Conservation (phyloP, 352 stramenopile species). For the Aphanomyces invadans region DNA sequence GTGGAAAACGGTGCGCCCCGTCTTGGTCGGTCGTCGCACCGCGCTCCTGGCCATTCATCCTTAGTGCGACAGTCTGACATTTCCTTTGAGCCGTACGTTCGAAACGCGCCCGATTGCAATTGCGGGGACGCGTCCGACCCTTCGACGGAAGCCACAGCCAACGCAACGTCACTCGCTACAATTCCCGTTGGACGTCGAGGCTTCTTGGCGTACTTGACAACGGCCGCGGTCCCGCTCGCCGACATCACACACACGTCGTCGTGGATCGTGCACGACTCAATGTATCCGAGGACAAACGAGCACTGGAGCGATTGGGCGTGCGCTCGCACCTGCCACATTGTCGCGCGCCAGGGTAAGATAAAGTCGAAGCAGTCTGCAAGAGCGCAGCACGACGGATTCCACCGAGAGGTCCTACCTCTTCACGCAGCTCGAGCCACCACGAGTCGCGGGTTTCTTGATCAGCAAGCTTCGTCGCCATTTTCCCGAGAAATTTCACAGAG, state of each 20-base stretch:
- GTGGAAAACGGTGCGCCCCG: neutral
- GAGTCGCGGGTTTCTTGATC: constrained; percentile 97
- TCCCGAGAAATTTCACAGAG: constrained; percentile 86
- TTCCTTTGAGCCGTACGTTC: neutral
- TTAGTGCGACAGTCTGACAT: too few species aligned
- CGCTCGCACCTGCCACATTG: constrained; percentile 72
- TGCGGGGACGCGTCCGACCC: neutral
- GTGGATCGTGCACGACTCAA: constrained; percentile 94
- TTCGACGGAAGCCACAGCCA: neutral
- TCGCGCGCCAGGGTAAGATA: neutral
- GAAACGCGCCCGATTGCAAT: neutral
- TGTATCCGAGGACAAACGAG: constrained; percentile 94
- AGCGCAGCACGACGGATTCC: too few species aligned
- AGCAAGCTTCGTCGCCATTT: constrained; percentile 91
- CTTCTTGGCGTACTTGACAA: constrained; percentile 62
- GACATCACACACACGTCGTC: constrained; percentile 97
- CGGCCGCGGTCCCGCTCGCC: constrained; percentile 80
- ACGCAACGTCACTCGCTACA: neutral
- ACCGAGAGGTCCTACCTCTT: constrained; percentile 61
- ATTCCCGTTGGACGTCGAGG: constrained; percentile 25
- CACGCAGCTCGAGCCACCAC: constrained; percentile 96
- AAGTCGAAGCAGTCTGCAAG: too few species aligned
- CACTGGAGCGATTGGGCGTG: constrained; percentile 95
- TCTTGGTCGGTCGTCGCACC: neutral
- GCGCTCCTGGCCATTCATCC: neutral